Base-by-base conservation (phyloP, 257 asterid species). In the Cinchona pubescens region DNA sequence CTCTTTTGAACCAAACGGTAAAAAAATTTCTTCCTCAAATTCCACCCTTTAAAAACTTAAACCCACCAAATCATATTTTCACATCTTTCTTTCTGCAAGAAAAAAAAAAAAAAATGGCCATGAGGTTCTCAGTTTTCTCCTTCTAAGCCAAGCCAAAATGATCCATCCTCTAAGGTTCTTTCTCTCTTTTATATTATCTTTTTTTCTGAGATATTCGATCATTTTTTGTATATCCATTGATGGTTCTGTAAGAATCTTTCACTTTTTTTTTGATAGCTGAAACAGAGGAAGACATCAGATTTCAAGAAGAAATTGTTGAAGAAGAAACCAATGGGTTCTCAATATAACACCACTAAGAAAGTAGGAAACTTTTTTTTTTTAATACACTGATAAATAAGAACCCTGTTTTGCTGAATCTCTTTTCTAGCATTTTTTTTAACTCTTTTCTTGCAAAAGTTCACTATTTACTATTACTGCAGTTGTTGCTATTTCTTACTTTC, bases 121-220 rank as follows among this genome's bases (percentile, higher is more conserved):
- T 56, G n/a, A n/a, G n/a, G n/a, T 7, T 35, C 84, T 58, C 73
- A 63, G 68, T 15, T 73, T 37, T 7, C 61, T 46, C 55, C 68
- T 66, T 74, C 79, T 43, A 68, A 61, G 23, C 40, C 34, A 46
- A 63, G 75, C 67, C 43, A 72, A 2, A 38, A 25, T 30, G 40
- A 65, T 45, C 70, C 84, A 53, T 38, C 82, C 67, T 56, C 77
- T 14, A 74, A 82, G 82, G 84, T 77, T 45, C 61, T 5, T 4
- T 46, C n/a, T n/a, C n/a, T n/a, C n/a, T n/a, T n/a, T n/a, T n/a
- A n/a, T n/a, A n/a, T n/a, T n/a, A n/a, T n/a, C 71, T 30, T 19
- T 63, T 7, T 75, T 29, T 55, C 19, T 38, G 7, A 12, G 51
- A 1, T 63, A 29, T 3, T 19, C 1, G 14, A 34, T 14, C 56